Conservation (phyloP, 176 grass and related monocot genomes). For the Hyparrhenia diplandra region DNA sequence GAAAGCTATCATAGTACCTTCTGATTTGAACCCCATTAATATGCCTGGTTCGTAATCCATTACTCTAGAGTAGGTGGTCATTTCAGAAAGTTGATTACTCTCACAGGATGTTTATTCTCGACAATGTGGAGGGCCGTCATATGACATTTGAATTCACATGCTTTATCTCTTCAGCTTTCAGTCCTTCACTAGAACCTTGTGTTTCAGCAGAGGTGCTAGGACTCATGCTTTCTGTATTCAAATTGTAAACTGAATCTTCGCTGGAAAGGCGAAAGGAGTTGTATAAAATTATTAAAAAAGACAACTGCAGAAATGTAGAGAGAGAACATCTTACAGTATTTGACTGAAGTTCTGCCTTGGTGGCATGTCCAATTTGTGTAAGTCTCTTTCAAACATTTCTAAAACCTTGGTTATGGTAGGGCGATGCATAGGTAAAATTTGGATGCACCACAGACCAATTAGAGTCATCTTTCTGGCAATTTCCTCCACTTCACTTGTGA, state of each 20-base stretch:
- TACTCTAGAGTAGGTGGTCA: too few relatives aligned
- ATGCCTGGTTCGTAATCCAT: too few relatives aligned
- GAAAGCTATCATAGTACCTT: neutral
- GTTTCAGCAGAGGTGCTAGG: neutral
- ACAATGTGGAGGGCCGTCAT: neutral
- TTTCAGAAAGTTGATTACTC: neutral
- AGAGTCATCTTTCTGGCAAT: constrained; percentile 21
- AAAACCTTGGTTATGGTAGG: constrained; percentile 22
- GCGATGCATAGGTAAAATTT: constrained; percentile 14
- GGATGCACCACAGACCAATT: constrained; percentile 25
- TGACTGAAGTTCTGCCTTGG: constrained; percentile 11
- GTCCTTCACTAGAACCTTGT: neutral
- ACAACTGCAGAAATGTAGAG: neutral
- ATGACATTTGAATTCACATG: neutral
- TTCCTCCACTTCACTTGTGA: constrained; percentile 1
- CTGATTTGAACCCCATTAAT: too few relatives aligned
- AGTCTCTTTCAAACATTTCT: constrained; percentile 27
- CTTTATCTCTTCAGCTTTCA: neutral
- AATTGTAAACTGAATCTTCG: neutral
- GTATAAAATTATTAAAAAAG: neutral
- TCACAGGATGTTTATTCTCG: neutral
- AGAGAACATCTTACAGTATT: neutral
- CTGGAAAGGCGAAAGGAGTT: neutral
- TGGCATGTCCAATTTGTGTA: constrained; percentile 13
- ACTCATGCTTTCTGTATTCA: neutral